Evolutionary conservation across 148 eudicot genomes (phyloP).

Genomic region (Beta vulgaris): DNA sequence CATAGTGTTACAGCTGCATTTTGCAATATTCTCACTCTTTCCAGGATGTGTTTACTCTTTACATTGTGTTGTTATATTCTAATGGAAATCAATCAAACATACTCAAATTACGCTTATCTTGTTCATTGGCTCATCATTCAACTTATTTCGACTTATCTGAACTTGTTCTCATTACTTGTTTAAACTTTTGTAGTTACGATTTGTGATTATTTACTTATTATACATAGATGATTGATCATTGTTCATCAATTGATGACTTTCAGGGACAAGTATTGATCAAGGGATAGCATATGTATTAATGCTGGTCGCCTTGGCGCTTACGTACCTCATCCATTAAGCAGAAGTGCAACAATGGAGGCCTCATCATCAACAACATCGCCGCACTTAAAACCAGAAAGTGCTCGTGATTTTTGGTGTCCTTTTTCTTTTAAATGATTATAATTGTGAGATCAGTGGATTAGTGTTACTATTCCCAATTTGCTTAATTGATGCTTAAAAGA

Average conservation of each 20-base stretch:
- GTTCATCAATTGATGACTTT: neutral
- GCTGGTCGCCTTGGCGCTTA: constrained; percentile 57
- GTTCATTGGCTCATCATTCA: too few relatives aligned
- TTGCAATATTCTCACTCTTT: neutral
- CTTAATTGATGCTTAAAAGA: constrained; percentile 22
- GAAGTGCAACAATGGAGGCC: constrained; percentile 13
- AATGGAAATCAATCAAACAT: too few relatives aligned
- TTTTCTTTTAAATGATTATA: neutral
- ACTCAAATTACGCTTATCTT: too few relatives aligned
- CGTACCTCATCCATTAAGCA: constrained; percentile 53
- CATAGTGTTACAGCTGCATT: neutral
- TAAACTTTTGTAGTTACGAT: too few relatives aligned
- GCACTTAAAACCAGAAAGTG: constrained; percentile 3
- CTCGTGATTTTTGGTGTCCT: constrained; percentile 16
- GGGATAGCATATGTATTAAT: constrained; percentile 53
- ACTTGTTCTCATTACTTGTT: too few relatives aligned
- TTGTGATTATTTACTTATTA: neutral
- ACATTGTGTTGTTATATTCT: neutral
- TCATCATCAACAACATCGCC: constrained; percentile 16
- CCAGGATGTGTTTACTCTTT: neutral
- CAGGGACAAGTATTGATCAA: constrained; percentile 62
- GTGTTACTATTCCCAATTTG: constrained; percentile 18
- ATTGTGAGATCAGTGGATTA: constrained; percentile 18
- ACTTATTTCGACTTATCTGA: too few relatives aligned
- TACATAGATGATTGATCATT: neutral